Evolutionary conservation across 257 asterid genomes (phyloP).

Genomic region (Fraxinus quadrangulata): DNA sequence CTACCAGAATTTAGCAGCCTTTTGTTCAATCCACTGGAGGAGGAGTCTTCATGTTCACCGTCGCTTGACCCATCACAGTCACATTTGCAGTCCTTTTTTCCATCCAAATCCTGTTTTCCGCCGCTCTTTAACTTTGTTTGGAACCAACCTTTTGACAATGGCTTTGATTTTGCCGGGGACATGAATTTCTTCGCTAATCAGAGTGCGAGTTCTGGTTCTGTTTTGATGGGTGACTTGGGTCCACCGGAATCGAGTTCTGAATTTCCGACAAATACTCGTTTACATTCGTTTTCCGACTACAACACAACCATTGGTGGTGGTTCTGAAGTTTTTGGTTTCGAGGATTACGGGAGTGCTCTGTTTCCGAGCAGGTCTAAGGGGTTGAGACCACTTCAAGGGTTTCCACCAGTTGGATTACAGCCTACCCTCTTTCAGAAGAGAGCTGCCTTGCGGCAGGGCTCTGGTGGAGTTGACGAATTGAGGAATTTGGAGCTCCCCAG

Average conservation of each 20-base stretch:
- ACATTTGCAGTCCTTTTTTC: conserved; percentile 34
- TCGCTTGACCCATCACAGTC: conserved; percentile 33
- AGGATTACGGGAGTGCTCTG: conserved; percentile 23
- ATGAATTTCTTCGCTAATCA: conserved; percentile 27
- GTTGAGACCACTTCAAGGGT: conserved; percentile 39
- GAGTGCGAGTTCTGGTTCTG: conserved; percentile 22
- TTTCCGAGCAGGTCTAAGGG: conserved; percentile 34
- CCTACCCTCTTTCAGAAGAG: conserved; percentile 54
- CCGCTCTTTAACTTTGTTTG: conserved; percentile 22
- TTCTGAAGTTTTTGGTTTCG: neutral
- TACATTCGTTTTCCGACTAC: conserved; percentile 23
- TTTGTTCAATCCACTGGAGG: conserved; percentile 32
- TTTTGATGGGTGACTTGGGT: conserved; percentile 33
- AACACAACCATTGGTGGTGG: conserved; percentile 25
- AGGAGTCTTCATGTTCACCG: conserved; percentile 34
- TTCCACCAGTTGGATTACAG: conserved; percentile 12
- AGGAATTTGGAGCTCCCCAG: conserved; percentile 34
- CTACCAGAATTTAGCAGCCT: conserved; percentile 35
- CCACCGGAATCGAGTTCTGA: conserved; percentile 9
- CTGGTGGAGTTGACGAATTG: conserved; percentile 9
- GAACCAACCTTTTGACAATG: conserved; percentile 30
- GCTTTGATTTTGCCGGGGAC: conserved; percentile 44
- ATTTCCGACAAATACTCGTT: neutral
- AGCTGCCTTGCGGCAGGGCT: conserved; percentile 48
- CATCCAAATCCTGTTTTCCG: conserved; percentile 31